phyloP scores from a whole-genome alignment of 2,329 filamentous ascomycete species.

The Acephala macrosclerotiorum region DNA sequence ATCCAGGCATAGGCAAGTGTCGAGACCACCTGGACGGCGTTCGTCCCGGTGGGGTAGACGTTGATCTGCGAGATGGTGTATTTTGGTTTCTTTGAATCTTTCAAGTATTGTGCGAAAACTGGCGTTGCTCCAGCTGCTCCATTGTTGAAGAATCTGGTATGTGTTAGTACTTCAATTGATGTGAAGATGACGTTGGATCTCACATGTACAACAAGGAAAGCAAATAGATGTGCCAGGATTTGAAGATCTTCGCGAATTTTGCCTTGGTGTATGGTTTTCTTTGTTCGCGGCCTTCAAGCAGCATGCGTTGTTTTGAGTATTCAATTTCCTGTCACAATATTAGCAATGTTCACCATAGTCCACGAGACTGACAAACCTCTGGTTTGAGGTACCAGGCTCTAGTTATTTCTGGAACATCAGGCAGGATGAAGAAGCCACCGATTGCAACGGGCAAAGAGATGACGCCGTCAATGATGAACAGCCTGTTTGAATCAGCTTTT shows the following conservation, averaged over 20 bases:
- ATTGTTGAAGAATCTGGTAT: neutral
- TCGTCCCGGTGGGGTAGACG: conserved; percentile 57
- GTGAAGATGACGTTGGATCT: conserved; percentile 55
- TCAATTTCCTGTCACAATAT: conserved; percentile 50
- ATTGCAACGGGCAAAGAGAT: conserved; percentile 41
- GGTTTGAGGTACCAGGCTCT: conserved; percentile 45
- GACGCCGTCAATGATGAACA: conserved; percentile 52
- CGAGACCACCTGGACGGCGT: conserved; percentile 59
- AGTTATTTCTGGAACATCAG: conserved; percentile 48
- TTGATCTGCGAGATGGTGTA: conserved; percentile 55
- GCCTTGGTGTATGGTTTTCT: conserved; percentile 53
- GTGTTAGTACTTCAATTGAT: neutral
- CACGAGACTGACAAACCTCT: conserved; percentile 39
- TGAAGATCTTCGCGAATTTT: conserved; percentile 59
- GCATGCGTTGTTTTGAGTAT: conserved; percentile 56
- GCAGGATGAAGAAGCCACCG: conserved; percentile 37
- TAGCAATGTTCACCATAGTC: conserved; percentile 42
- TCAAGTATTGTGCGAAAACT: conserved; percentile 24
- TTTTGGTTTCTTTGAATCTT: conserved; percentile 16
- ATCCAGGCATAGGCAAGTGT: conserved; percentile 72
- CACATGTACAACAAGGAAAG: conserved; percentile 64
- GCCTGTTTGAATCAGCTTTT: conserved; percentile 46
- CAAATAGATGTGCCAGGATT: conserved; percentile 54
- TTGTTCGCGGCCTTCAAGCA: conserved; percentile 54
- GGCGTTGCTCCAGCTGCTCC: conserved; percentile 48